Evolutionary conservation across 108 stramenopile genomes (phyloP), one percentile per base, ranked within the genome.

Genomic region (Poteriospumella lacustris): DNA sequence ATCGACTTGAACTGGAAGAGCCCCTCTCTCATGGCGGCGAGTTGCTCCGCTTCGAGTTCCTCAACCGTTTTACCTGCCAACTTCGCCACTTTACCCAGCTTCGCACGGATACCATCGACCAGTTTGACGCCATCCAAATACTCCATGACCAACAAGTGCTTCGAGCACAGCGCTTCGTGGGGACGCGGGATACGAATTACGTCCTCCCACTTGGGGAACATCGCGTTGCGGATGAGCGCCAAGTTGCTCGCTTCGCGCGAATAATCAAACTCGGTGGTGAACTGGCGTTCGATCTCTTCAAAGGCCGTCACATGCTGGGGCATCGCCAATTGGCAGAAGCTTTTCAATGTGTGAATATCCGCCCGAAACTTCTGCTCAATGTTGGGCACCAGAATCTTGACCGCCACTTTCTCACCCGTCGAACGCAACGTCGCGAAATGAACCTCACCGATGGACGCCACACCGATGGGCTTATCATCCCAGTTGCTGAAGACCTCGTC

Each of bases 231-330:
- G 12, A 83, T 78, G 36, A 41, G 72, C 29, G 42, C 40, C 19
- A 83, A 64, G 39, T 83, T 70, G 9, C 34, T 43, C 44, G 81
- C 82, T 80, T 83, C 82, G 36, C 42, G 76, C 15, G 56, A 19
- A 42, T 82, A 83, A 41, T 83, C 81, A 58, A 84, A 84, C 75
- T 84, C 83, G 28, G 82, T 82, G 56, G 79, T 3, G 59, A 84
- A 82, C 79, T 84, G 83, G 40, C 43, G 38, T 81, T 84, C 83
- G n/a, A 84, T 75, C 76, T 84, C 83, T 39, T 80, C 62, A 28
- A 84, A 80, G 44, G 78, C 80, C 5, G 79, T 42, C 24, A 84
- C 39, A 31, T 83, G 82, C 59, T 84, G 81, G 9, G 83, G 83
- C 43, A 76, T 78, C 1, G 82, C 82, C 2, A 84, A 26, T 9